Evolutionary conservation across 2,329 filamentous ascomycete species (phyloP), one percentile per base, ranked within the genome.

Genomic region (Aspergillus transmontanensis): DNA sequence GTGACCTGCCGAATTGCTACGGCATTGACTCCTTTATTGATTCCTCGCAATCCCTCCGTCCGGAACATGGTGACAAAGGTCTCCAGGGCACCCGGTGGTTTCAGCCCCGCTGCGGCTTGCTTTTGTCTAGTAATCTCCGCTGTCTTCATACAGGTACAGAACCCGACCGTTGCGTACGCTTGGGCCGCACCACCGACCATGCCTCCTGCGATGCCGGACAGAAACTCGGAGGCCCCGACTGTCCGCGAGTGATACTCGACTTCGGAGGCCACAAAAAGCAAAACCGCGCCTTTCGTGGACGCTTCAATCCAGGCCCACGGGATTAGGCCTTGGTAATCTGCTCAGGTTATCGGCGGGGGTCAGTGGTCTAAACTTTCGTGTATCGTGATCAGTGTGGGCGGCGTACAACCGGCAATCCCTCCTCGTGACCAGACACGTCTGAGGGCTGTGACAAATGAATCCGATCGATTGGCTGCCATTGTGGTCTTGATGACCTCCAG

Each of bases 101-200:
- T 92, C 71, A 89, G 86, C 69, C 94, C 94, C 32, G 91, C 89
- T 6, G 91, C 55, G 1, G 45, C 92, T 72, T 94, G 83, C 86
- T 97, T 97, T 85, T 94, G 90, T 83, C 96, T 94, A 75, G 94
- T 98, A 81, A 97, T 97, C 81, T 97, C 94, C 71, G 97, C 94
- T 69, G 94, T 98, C 88, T 97, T 98, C 94, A 97, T 98, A 87
- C 94, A 97, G 64, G 94, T 97, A 83, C 94, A 97, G 88, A 97
- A 97, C 72, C 94, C 94, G 93, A 98, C 97, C 79, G 94, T 98
- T 71, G 94, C 94, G 80, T 98, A 98, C 64, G 94, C 94, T 83
- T 97, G 94, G 48, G 93, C 94, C 62, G 97, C 89, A 84, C 94
- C 94, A 75, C 94, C 94, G 23, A 88, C 86, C 83, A 98, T 92